Percentiles rank a stretch among this genome's conserved stretches.
Evolutionary conservation across 108 stramenopile genomes (phyloP).

Genomic region (Conticribra guillardii): DNA sequence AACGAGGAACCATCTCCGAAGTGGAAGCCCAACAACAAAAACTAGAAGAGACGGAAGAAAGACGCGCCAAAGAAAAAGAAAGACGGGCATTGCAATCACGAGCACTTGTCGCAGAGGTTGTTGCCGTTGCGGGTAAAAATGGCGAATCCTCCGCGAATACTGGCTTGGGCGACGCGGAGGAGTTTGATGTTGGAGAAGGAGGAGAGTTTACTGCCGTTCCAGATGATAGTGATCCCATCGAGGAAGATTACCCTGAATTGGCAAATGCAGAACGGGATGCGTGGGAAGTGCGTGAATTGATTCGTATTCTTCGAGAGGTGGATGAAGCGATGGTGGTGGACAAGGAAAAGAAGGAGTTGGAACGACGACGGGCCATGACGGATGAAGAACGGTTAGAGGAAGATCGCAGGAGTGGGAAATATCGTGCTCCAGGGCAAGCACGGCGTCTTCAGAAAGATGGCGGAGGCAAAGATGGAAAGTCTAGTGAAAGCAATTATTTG

Average conservation of each 20-base stretch:
- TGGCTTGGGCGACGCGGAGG: conserved; percentile 51
- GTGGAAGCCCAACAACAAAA: conserved; percentile 61
- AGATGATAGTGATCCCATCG: conserved; percentile 50
- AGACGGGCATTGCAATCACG: conserved; percentile 75
- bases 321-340: conserved; percentile 57
- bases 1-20: conserved; percentile 60
- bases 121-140: conserved; percentile 35
- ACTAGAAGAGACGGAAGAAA: conserved; percentile 49
- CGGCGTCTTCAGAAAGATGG: conserved; percentile 26
- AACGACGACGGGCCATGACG: conserved; percentile 84
- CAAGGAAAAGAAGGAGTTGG: conserved; percentile 65
- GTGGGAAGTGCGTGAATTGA: conserved; percentile 85
- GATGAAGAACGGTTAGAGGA: conserved; percentile 89
- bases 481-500: conserved; percentile 50
- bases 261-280: conserved; percentile 56
- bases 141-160: background rate
- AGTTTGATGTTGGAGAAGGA: conserved; percentile 54
- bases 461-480: conserved; percentile 27
- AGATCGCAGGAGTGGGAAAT: conserved; percentile 67
- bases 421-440: conserved; percentile 62
- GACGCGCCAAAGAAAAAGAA: conserved; percentile 38
- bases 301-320: conserved; percentile 67
- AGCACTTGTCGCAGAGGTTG: conserved; percentile 70
- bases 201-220: conserved; percentile 43
- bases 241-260: conserved; percentile 50